Base-by-base conservation (phyloP, 2,329 filamentous ascomycete genomes). In the Trichophyton mentagrophytes region DNA sequence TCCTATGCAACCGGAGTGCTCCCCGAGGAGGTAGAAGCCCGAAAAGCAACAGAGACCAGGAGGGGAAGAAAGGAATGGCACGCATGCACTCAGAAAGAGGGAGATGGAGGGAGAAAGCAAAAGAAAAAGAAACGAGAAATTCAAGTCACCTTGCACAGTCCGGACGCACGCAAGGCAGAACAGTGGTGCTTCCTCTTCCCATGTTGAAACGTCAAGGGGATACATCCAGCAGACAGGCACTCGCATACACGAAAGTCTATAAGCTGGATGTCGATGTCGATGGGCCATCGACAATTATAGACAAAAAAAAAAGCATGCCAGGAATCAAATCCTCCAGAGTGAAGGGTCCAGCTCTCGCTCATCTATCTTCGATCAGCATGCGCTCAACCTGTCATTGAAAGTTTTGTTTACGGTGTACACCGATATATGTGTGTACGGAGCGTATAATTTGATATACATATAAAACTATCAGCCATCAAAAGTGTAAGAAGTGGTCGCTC, bases 141-240 rank as follows among this genome's bases (percentile, higher is more conserved):
- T 53, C 13, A 53, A 53, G 49, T 53, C 49, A 30, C 49, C 49
- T 53, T 53, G 22, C 22, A 30, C 22, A n/a, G 22, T 33, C 40
- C 49, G 22, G 49, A 53, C 49, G 25, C 49, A 53, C 49, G 49
- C 49, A 53, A 53, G 49, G 49, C 49, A 53, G 49, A 53, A 53
- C 49, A 13, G 27, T 25, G 25, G 13, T 53, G 25, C 49, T 53
- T 53, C 15, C 13, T 33, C 25, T 53, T 8, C 20, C 9, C 17
- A 25, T 4, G 49, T 53, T 53, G 49, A 53, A 53, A 53, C 49
- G 49, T 53, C 49, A 53, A 53, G 49, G 49, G 49, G 27, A 33
- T 27, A 53, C 22, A 33, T 30, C 22, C n/a, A 44, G 40, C 33
- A 38, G 27, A 7, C 25, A 53, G 49, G 49, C 49, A 53, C 49